Evolutionary conservation across 169 alveolate species (phyloP).

Genomic region (Eimeria acervulina): DNA sequence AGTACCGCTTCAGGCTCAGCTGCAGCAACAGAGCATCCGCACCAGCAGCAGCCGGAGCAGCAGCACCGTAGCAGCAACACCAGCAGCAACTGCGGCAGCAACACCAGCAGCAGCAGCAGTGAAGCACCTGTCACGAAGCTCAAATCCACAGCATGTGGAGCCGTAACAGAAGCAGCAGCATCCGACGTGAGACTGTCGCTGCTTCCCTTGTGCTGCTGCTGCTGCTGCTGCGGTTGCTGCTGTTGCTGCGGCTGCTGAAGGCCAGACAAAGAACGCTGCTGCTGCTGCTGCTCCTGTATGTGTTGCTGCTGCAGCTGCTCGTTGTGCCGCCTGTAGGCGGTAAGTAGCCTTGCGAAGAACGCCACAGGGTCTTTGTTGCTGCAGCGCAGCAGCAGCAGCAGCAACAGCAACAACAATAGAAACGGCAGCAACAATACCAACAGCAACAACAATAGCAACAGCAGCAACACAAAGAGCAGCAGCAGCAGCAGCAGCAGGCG

Average conservation of each 20-base stretch:
- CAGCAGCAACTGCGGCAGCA: constrained; percentile 21
- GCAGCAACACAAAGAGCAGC: too few relatives aligned
- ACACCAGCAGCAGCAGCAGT: constrained; percentile 12
- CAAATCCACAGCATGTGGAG: constrained; percentile 15
- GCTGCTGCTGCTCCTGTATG: constrained; percentile 43
- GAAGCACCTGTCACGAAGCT: constrained; percentile 23
- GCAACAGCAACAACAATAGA: constrained; percentile 35
- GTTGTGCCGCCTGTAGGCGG: constrained; percentile 57
- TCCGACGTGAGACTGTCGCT: background rate
- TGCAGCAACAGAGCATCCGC: background rate
- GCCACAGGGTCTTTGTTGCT: constrained; percentile 28
- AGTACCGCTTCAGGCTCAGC: background rate
- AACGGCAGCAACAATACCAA: background rate
- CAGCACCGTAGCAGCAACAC: background rate
- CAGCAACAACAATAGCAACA: too few relatives aligned
- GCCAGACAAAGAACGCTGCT: too few relatives aligned
- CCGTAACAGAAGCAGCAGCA: background rate
- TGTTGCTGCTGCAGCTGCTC: background rate
- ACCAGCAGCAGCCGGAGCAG: background rate
- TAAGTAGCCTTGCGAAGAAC: constrained; percentile 55
- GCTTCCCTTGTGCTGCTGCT: constrained; percentile 49
- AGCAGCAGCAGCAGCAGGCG: too few relatives aligned
- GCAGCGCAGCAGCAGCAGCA: background rate
- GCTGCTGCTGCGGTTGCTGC: constrained; percentile 31
- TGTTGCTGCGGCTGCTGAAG: constrained; percentile 45